Conservation (phyloP, 495 filamentous ascomycete genomes). For the Staphylotrichum tortipilum region DNA sequence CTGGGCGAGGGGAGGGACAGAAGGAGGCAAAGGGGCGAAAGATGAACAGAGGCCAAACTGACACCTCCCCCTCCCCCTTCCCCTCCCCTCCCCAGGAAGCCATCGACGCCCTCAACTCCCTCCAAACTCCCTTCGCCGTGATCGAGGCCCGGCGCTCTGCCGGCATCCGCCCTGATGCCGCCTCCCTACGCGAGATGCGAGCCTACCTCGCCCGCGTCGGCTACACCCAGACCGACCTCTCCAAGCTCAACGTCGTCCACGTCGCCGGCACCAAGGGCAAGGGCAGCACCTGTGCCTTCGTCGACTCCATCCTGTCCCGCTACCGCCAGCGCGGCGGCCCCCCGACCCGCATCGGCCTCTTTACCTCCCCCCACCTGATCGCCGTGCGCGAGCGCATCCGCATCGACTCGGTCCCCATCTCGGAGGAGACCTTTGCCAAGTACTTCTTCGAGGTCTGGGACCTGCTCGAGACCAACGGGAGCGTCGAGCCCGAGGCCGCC, state of each 20-base stretch:
- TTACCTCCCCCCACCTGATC: slow-evolving; percentile 81
- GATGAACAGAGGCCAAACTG: not conserved
- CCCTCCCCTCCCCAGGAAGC: slow-evolving; percentile 53
- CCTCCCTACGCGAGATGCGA: slow-evolving; percentile 65
- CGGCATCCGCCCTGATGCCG: slow-evolving; percentile 56
- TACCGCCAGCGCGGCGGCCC: slow-evolving; percentile 26
- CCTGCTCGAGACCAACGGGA: slow-evolving; percentile 42
- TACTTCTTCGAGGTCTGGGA: slow-evolving; percentile 93
- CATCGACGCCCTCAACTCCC: slow-evolving; percentile 74
- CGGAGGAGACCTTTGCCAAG: slow-evolving; percentile 64
- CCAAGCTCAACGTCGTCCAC: slow-evolving; percentile 67
- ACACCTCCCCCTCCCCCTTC: not conserved
- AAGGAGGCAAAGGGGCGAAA: not conserved
- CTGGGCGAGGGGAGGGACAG: not conserved
- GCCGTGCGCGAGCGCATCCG: slow-evolving; percentile 83
- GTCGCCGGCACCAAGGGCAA: slow-evolving; percentile 93
- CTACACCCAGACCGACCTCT: slow-evolving; percentile 65
- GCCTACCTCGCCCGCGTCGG: slow-evolving; percentile 69
- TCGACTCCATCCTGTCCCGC: slow-evolving; percentile 44
- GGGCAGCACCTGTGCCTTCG: slow-evolving; percentile 68
- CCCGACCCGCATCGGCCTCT: slow-evolving; percentile 62
- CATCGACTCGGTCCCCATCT: slow-evolving; percentile 68
- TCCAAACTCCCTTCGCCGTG: slow-evolving; percentile 77
- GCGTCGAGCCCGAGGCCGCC: slow-evolving; percentile 22
- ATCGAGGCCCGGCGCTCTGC: slow-evolving; percentile 67